phyloP scores from a whole-genome alignment of 129 eudicot genomes.

The Oenanthe sinensis region DNA sequence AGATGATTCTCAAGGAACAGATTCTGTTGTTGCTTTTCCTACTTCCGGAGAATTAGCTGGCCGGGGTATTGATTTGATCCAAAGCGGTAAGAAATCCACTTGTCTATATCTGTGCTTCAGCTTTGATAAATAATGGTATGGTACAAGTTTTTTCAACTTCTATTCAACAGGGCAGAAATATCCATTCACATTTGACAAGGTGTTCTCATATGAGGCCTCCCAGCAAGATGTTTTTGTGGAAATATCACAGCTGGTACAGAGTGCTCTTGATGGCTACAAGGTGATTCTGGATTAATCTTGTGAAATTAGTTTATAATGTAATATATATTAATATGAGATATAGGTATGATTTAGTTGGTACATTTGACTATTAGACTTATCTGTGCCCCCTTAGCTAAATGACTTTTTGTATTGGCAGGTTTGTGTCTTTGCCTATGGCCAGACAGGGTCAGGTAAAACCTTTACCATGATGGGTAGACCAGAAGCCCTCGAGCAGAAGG shows the following conservation, averaged over 20 bases:
- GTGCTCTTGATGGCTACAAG: constrained; percentile 74
- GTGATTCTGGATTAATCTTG: constrained; percentile 9
- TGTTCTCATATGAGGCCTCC: constrained; percentile 46
- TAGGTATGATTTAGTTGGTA: not conserved
- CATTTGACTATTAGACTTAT: not conserved
- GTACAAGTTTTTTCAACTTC: not conserved
- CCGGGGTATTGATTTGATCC: constrained; percentile 45
- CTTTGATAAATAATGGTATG: not conserved
- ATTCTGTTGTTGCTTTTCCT: constrained; percentile 35
- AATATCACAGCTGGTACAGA: constrained; percentile 63
- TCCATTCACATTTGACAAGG: constrained; percentile 55
- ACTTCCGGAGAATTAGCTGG: constrained; percentile 38
- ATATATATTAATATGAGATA: not conserved
- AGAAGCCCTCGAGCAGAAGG: constrained; percentile 39
- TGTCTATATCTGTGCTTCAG: not conserved
- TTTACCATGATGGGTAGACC: constrained; percentile 73
- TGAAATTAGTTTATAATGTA: not conserved
- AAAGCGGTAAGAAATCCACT: constrained; percentile 29
- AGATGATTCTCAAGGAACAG: constrained; percentile 40
- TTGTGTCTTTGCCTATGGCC: constrained; percentile 69
- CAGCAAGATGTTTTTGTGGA: constrained; percentile 59
- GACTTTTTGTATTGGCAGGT: constrained; percentile 27
- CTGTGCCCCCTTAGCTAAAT: not conserved
- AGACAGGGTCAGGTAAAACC: constrained; percentile 68
- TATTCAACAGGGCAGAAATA: constrained; percentile 38